Evolutionary conservation across 129 eudicot species (phyloP).

Genomic region (Mikania micrantha): DNA sequence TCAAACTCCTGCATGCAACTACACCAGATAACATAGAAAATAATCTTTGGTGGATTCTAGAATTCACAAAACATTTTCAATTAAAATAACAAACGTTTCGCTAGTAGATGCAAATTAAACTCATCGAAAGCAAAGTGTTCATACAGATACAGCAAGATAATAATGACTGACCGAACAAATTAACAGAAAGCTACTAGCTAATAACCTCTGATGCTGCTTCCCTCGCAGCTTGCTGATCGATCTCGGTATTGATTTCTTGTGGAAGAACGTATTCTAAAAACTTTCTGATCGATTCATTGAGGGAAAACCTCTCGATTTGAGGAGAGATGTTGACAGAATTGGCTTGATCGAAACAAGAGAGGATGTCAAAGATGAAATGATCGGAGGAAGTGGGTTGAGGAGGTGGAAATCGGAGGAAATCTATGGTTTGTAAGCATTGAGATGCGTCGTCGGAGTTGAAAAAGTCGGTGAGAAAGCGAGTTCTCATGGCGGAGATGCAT

Average conservation of each 20-base stretch:
- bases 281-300: constrained; percentile 46
- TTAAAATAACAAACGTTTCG: background rate
- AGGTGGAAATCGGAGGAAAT: constrained; percentile 63
- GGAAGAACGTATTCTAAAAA: constrained; percentile 74
- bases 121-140: constrained; percentile 3
- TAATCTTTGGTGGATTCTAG: background rate
- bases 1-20: background rate
- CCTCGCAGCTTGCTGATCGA: constrained; percentile 18
- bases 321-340: constrained; percentile 20
- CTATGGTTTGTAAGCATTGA: constrained; percentile 33
- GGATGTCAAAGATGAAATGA: constrained; percentile 14
- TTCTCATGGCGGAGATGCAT: constrained; percentile 51
- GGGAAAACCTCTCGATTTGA: constrained; percentile 37
- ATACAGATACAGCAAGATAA: background rate
- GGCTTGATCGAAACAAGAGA: constrained; percentile 33
- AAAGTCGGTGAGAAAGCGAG: constrained; percentile 57
- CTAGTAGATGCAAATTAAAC: constrained; percentile 1
- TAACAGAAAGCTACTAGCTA: background rate
- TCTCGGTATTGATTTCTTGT: constrained; percentile 24
- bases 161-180: background rate
- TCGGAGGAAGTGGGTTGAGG: constrained; percentile 44
- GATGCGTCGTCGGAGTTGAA: constrained; percentile 42
- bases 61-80: constrained; percentile 15
- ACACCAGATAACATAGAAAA: constrained; percentile 4
- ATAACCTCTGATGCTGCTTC: constrained; percentile 35